Evolutionary conservation across 1,284 basidiomycete species (phyloP).

Genomic region (Naganishia cerealis): DNA sequence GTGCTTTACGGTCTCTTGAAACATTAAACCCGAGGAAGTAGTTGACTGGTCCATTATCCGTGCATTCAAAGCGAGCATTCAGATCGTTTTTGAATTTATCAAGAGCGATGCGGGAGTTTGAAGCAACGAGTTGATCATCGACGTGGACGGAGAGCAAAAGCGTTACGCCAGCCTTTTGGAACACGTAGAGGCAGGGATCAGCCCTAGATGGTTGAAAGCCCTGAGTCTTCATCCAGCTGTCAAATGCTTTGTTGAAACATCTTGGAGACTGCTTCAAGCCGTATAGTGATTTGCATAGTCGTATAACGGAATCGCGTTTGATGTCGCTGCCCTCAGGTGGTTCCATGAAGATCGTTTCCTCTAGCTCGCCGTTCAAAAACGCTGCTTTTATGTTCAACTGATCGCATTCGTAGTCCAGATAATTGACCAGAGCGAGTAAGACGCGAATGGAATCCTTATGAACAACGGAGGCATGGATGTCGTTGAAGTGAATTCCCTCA

Average conservation of each 20-base stretch:
- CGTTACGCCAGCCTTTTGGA: neutral
- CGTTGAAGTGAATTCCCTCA: constrained; percentile 44
- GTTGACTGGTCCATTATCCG: no score
- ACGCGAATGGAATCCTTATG: constrained; percentile 39
- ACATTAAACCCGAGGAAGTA: no score
- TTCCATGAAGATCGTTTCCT: constrained; percentile 17
- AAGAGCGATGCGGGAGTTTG: constrained; percentile 25
- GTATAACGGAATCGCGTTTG: constrained; percentile 28
- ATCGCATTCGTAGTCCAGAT: no score
- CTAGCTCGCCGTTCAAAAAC: constrained; percentile 24
- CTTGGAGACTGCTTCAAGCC: constrained; percentile 41
- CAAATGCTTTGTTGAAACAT: constrained; percentile 37
- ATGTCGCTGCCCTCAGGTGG: constrained; percentile 29
- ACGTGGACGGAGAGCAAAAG: constrained; percentile 37
- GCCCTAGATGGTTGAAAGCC: constrained; percentile 34
- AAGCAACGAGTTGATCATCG: constrained; percentile 41
- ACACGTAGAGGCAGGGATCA: constrained; percentile 32
- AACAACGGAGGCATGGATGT: constrained; percentile 36
- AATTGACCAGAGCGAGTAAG: no score
- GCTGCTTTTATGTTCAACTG: constrained; percentile 41
- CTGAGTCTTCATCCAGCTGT: constrained; percentile 35
- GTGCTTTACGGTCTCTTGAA: no score
- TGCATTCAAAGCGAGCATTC: neutral
- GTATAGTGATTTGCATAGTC: constrained; percentile 39
- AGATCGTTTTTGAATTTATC: constrained; percentile 37